phyloP scores from a whole-genome alignment of 257 asterid species.

The Prunella vulgaris region DNA sequence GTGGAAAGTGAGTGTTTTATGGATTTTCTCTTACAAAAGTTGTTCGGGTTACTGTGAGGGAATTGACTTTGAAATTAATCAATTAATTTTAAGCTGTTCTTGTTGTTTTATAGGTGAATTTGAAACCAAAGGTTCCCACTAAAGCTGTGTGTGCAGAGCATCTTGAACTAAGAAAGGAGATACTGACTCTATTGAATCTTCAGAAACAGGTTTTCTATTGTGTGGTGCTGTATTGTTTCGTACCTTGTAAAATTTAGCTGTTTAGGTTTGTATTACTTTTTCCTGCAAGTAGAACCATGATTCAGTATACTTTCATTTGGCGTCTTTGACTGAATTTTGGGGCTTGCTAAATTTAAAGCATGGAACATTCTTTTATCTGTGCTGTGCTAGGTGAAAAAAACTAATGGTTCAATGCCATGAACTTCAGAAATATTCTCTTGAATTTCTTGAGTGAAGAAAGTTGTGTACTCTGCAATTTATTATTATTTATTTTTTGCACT shows the following conservation, averaged over 20 bases:
- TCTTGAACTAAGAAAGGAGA: constrained; percentile 95
- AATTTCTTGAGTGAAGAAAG: background rate
- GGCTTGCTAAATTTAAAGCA: background rate
- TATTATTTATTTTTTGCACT: background rate
- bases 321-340: background rate
- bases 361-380: background rate
- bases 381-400: background rate
- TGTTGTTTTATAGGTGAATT: constrained; percentile 58
- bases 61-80: constrained; percentile 6
- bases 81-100: background rate
- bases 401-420: background rate
- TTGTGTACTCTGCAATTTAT: background rate
- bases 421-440: background rate
- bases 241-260: background rate
- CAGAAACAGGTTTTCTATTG: constrained; percentile 73
- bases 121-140: constrained; percentile 96
- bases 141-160: constrained; percentile 90
- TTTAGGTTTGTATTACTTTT: background rate
- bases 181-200: constrained; percentile 76
- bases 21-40: background rate
- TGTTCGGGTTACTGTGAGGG: background rate
- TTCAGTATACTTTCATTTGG: background rate
- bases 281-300: background rate
- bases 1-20: background rate
- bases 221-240: background rate